Conservation (phyloP, 257 asterid genomes). For the Solanum chaucha region DNA sequence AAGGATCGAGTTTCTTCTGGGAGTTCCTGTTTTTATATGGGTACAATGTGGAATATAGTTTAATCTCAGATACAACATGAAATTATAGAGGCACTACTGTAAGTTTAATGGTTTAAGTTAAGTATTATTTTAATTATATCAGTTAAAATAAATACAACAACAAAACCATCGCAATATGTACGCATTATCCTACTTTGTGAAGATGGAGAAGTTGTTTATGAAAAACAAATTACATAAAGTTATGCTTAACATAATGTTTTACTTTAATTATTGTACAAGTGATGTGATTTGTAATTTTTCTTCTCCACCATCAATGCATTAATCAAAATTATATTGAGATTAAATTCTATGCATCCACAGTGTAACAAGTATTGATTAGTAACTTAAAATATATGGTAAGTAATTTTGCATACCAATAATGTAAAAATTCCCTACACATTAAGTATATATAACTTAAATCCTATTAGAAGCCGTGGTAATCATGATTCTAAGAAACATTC, state of each 20-base stretch:
- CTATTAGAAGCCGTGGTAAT: not conserved
- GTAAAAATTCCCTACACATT: not conserved
- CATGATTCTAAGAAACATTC: not conserved
- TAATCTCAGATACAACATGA: too few species aligned
- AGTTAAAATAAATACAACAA: too few species aligned
- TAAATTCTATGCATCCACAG: not conserved
- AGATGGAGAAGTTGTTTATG: not conserved
- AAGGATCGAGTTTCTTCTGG: not conserved
- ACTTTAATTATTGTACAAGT: not conserved
- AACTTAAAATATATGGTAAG: not conserved
- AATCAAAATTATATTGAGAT: not conserved
- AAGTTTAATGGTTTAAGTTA: not conserved
- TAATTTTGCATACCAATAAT: not conserved
- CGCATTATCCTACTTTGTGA: not conserved
- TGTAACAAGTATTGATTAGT: not conserved
- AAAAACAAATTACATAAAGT: not conserved
- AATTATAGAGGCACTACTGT: too few species aligned
- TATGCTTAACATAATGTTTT: not conserved
- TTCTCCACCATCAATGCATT: not conserved
- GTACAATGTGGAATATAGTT: not conserved
- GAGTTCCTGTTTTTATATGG: not conserved
- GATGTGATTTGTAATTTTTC: not conserved
- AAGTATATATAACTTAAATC: not conserved
- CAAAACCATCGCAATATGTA: too few species aligned
- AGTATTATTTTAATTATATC: not conserved